Percentiles rank a stretch among this genome's conserved stretches.
Evolutionary conservation across 768 basidiomycete genomes (phyloP).

Genomic region (Exsudoporus frostii): DNA sequence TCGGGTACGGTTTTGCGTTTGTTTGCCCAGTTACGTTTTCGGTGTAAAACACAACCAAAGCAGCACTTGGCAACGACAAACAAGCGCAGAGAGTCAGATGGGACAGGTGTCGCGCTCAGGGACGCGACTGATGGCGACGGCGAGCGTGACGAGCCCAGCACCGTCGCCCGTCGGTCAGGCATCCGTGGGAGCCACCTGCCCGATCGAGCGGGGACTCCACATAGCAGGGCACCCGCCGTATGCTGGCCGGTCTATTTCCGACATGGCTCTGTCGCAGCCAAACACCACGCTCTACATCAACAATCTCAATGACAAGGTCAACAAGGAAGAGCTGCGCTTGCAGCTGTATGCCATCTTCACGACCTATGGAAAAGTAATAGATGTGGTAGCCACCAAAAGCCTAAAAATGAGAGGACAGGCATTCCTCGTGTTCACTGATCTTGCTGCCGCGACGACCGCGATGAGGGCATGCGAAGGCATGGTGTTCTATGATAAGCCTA

Average conservation of each 20-base stretch:
- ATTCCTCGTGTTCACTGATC: conserved; percentile 93
- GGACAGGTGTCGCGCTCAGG: background rate
- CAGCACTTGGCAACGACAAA: conserved; percentile 6
- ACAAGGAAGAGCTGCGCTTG: conserved; percentile 81
- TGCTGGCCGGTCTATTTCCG: background rate
- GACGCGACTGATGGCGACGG: conserved; percentile 4
- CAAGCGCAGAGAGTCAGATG: background rate
- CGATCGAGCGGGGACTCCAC: background rate
- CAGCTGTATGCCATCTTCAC: conserved; percentile 89
- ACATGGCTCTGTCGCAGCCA: conserved; percentile 60
- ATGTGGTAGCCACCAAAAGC: conserved; percentile 86
- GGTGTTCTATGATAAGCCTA: conserved; percentile 87
- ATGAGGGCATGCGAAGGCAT: conserved; percentile 92
- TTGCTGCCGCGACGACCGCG: conserved; percentile 86
- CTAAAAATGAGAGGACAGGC: conserved; percentile 90
- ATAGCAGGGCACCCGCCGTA: background rate
- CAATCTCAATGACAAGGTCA: conserved; percentile 89
- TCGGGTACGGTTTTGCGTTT: conserved; percentile 27
- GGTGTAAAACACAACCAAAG: conserved; percentile 27
- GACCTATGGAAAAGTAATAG: conserved; percentile 90
- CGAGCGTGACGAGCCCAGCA: background rate
- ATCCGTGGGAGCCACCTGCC: conserved; percentile 25
- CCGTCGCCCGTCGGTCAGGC: too few relatives aligned
- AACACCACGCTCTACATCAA: conserved; percentile 89
- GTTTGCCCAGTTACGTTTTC: conserved; percentile 32